Evolutionary conservation across 805 yeast species (phyloP).

Genomic region (Saturnispora diversa): DNA sequence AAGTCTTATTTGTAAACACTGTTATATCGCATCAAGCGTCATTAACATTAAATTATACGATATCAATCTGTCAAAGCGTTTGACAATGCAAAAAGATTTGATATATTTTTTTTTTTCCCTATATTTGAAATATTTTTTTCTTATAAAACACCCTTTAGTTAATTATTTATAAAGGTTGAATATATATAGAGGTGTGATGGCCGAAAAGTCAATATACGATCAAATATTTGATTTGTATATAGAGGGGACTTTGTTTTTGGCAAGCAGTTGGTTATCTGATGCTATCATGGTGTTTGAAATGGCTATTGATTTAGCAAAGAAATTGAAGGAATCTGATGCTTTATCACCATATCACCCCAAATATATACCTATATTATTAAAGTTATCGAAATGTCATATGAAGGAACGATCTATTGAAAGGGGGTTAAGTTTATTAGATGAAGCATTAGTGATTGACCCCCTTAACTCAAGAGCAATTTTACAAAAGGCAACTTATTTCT

Average conservation of each 20-base stretch:
- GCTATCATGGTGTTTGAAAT: constrained; percentile 7
- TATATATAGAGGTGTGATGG: too few relatives aligned
- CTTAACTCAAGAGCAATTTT: constrained; percentile 5
- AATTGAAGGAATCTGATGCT: not conserved
- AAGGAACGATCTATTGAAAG: not conserved
- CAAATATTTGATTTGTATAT: constrained; percentile 7
- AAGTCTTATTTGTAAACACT: too few relatives aligned
- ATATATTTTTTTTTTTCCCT: not conserved
- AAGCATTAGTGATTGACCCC: constrained; percentile 7
- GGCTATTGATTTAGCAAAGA: constrained; percentile 3
- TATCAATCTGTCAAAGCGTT: too few relatives aligned
- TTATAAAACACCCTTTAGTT: too few relatives aligned
- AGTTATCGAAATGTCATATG: constrained; percentile 7
- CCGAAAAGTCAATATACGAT: not conserved
- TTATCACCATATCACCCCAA: not conserved
- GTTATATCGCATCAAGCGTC: too few relatives aligned
- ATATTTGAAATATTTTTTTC: too few relatives aligned
- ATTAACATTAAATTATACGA: too few relatives aligned
- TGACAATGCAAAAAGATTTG: not conserved
- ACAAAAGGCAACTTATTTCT: constrained; percentile 4
- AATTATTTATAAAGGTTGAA: too few relatives aligned
- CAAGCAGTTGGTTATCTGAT: constrained; percentile 9
- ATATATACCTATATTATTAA: constrained; percentile 5
- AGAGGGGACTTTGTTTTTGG: constrained; percentile 6
- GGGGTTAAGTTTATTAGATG: constrained; percentile 4